Percentiles rank a stretch among this genome's conserved stretches.
phyloP scores from a whole-genome alignment of 805 yeast species.

The Candida quercuum region DNA sequence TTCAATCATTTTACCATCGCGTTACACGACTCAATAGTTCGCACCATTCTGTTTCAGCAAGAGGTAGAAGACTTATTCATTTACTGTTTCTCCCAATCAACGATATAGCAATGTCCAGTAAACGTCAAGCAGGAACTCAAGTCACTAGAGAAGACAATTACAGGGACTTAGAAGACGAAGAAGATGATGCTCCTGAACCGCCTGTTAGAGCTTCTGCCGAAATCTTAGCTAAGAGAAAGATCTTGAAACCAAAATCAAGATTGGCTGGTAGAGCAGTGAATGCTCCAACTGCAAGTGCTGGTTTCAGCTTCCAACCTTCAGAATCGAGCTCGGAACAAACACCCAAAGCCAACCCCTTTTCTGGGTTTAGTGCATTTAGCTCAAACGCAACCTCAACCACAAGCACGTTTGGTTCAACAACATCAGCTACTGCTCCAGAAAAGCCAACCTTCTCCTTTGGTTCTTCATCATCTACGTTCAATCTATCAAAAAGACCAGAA shows the following conservation, averaged over 20 bases:
- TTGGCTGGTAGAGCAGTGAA: slow-evolving; percentile 21
- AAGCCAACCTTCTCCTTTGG: slow-evolving; percentile 10
- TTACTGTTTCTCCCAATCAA: not conserved
- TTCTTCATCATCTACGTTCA: slow-evolving; percentile 1
- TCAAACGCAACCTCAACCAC: slow-evolving; percentile 4
- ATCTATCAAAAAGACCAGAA: not conserved
- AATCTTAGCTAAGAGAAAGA: slow-evolving; percentile 64
- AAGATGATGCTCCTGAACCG: slow-evolving; percentile 31
- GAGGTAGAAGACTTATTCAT: too few relatives aligned
- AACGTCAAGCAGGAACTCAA: slow-evolving; percentile 65
- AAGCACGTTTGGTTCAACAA: slow-evolving; percentile 8
- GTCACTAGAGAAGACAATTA: slow-evolving; percentile 46
- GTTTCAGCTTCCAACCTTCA: slow-evolving; percentile 9
- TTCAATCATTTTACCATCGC: too few relatives aligned
- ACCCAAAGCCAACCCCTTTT: slow-evolving; percentile 10
- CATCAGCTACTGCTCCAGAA: slow-evolving; percentile 3
- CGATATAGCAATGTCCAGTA: slow-evolving; percentile 53
- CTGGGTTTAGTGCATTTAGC: slow-evolving; percentile 1
- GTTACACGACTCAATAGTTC: too few relatives aligned
- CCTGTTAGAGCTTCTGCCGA: slow-evolving; percentile 50
- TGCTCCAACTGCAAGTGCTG: too few relatives aligned
- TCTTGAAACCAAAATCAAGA: slow-evolving; percentile 51
- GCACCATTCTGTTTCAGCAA: too few relatives aligned
- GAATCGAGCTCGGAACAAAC: slow-evolving; percentile 1
- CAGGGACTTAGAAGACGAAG: slow-evolving; percentile 25